Evolutionary conservation across 371 early-diverging fungal genomes (phyloP), one percentile per base, ranked within the genome.

Genomic region (Mucor plumbeus): DNA sequence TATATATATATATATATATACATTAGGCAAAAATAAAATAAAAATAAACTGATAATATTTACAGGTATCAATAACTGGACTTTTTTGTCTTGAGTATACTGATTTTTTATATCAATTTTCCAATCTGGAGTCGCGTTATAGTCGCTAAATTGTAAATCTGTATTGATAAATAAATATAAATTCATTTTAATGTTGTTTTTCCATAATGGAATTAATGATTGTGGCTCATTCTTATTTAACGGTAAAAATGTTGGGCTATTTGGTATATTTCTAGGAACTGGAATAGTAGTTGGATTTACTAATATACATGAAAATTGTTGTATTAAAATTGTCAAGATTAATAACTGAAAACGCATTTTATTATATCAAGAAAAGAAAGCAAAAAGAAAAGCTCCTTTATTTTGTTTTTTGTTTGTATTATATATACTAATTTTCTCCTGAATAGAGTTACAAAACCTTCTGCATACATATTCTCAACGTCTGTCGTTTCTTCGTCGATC

Each of bases 311-410:
- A 36, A 21, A 35, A n/a, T n/a, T 35, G 38, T 31, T 44, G 53
- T 31, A 53, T 53, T 4, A 21, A 31, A 14, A 53, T 10, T 13
- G 53, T 3, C 31, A 53, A 6, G 14, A 53, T 4, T 13, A 53
- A 14, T 14, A 53, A 31, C 13, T 31, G 53, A 0, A 53, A 31
- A 13, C 78, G 38, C 95, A 68, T 5, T 95, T 95, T 60, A 95
- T 26, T 65, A 68, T 96, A 95, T n/a, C 85, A 81, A 77, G 89
- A 88, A 94, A 95, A 95, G 80, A 94, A 88, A 40, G 92, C 87
- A n/a, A 91, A 83, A 61, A 91, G 76, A 5, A 88, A 82, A 1
- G 31, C 53, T 31, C 21, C 53, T 31, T 53, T 17, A 31, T 72
- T 38, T 9, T 38, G 38, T 9, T 38, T 36, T 36, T 38, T 38